phyloP scores from a whole-genome alignment of 768 basidiomycete genomes.

The Asterophora lycoperdoides region DNA sequence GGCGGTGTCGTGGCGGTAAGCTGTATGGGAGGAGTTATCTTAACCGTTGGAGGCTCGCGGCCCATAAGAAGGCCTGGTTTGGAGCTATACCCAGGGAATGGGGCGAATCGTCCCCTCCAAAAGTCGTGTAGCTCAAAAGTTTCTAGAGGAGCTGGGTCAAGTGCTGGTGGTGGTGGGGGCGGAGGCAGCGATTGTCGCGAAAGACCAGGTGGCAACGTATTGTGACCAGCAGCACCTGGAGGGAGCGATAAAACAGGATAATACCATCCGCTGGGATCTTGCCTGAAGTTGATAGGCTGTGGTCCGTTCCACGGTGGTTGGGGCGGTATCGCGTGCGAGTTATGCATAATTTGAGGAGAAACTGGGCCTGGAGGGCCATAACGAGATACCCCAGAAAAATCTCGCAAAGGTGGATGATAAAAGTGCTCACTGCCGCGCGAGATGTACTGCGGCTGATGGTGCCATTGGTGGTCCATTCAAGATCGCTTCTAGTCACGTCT shows the following conservation, averaged over 20 bases:
- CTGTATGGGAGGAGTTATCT: constrained; percentile 15
- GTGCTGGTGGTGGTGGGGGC: background rate
- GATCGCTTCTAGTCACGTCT: too few relatives aligned
- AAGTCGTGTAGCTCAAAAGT: constrained; percentile 27
- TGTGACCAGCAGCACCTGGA: background rate
- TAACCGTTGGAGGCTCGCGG: constrained; percentile 14
- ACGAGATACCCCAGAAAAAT: background rate
- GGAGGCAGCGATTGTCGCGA: background rate
- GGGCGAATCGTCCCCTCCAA: constrained; percentile 41
- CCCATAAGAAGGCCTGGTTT: constrained; percentile 28
- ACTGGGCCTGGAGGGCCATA: background rate
- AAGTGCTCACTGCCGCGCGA: background rate
- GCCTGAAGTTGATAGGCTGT: background rate
- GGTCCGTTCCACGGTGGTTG: background rate
- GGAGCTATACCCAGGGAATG: constrained; percentile 38
- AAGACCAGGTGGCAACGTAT: background rate
- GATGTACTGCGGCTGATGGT: constrained; percentile 11
- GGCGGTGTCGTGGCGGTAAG: constrained; percentile 8
- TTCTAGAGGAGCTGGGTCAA: background rate
- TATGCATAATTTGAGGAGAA: constrained; percentile 1
- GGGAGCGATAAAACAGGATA: background rate
- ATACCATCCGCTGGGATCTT: constrained; percentile 17
- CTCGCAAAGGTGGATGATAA: constrained; percentile 1
- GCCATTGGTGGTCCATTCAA: constrained; percentile 14
- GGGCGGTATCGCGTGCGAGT: background rate